Percentiles rank a stretch among this genome's conserved stretches.
Evolutionary conservation across 208 protist species (phyloP).

Genomic region (Trypanosoma conorhini): DNA sequence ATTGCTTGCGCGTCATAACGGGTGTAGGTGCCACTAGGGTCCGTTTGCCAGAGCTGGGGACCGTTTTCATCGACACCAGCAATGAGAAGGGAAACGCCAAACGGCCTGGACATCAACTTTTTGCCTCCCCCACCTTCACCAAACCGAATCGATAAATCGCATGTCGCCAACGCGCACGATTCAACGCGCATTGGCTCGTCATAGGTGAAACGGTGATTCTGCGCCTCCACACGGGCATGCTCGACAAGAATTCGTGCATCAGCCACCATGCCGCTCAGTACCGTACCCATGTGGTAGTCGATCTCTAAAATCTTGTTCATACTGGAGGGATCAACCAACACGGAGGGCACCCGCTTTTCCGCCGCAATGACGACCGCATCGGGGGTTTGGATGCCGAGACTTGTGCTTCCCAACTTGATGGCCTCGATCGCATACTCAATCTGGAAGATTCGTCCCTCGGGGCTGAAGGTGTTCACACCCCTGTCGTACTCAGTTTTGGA

Average conservation of each 20-base stretch:
- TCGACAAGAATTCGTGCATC: slow-evolving; percentile 99
- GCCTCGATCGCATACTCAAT: slow-evolving; percentile 94
- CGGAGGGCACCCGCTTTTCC: slow-evolving; percentile 99
- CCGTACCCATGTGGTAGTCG: slow-evolving; percentile 95
- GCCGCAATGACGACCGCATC: slow-evolving; percentile 99
- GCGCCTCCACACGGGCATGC: slow-evolving; percentile 97
- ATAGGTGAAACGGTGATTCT: slow-evolving; percentile 99
- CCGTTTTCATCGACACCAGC: slow-evolving; percentile 98
- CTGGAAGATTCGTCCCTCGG: slow-evolving; percentile 99
- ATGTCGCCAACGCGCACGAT: slow-evolving; percentile 96
- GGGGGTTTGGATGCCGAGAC: slow-evolving; percentile 97
- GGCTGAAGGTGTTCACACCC: slow-evolving; percentile 99
- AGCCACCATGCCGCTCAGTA: slow-evolving; percentile 98
- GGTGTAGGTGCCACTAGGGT: slow-evolving; percentile 98
- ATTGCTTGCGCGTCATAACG: slow-evolving; percentile 98
- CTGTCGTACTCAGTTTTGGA: slow-evolving; percentile 98
- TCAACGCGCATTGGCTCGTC: slow-evolving; percentile 98
- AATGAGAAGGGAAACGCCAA: slow-evolving; percentile 99
- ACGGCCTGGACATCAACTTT: slow-evolving; percentile 95
- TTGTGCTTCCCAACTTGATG: slow-evolving; percentile 97
- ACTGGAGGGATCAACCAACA: slow-evolving; percentile 95
- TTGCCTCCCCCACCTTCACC: slow-evolving; percentile 94
- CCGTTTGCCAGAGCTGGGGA: slow-evolving; percentile 97
- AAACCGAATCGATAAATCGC: slow-evolving; percentile 98
- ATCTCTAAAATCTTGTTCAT: slow-evolving; percentile 99